Base-by-base conservation (phyloP, 441 rosid genomes). In the Corymbia citriodora region DNA sequence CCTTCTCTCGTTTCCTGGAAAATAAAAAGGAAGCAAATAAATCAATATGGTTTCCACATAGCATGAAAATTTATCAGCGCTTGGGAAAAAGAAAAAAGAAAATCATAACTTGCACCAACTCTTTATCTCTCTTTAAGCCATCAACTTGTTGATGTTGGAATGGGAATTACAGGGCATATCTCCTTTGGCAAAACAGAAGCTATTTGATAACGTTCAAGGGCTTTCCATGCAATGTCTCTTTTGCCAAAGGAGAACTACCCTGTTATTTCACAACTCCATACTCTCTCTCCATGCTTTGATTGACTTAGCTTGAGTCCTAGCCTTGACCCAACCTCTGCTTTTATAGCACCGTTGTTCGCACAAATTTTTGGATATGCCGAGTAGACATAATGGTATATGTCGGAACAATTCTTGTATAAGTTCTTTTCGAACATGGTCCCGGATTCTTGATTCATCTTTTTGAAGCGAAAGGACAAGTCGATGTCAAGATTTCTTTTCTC, bases 161-260 rank as follows among this genome's bases (percentile, higher is more conserved):
- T 49, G 49, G 31, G 92, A 93, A 92, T 93, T 83, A 91, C 92
- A 90, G 93, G 31, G 94, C 91, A 89, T 49, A 91, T 55, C 94
- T 93, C 93, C 94, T 89, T 91, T 92, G 91, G 94, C 93, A 91
- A 87, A 61, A 12, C 1, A 36, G 68, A 59, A 87, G 48, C 82
- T 19, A 36, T 72, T 54, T 4, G 89, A 89, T 82, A 53, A 21
- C 21, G 36, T 79, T 82, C 50, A 45, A 54, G 53, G 31, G 33
- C 27, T 53, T 25, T 45, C 59, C 88, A 29, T 79, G 53, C 48
- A 88, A 72, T 36, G 48, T 54, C 79, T 57, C 2, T 57, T 21
- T 2, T 55, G 27, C 61, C 11, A 55, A 55, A 55, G 55, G 55
- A 54, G 55, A 54, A 54, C 2, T 54, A 8, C 55, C 6, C 6